Conservation (phyloP, 352 stramenopile species). For the Globisporangium apiculatum region DNA sequence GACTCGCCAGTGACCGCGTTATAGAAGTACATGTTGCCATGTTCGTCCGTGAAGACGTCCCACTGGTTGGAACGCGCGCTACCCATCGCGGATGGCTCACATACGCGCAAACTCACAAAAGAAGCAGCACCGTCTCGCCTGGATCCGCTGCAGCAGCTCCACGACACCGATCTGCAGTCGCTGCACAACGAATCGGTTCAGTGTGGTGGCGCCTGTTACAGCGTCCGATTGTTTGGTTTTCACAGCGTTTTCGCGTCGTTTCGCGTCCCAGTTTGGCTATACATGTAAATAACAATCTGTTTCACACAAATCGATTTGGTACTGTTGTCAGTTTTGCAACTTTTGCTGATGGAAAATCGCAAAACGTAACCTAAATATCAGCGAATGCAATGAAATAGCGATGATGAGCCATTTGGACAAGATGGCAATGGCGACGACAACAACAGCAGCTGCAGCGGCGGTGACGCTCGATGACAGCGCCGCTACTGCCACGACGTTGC, state of each 20-base stretch:
- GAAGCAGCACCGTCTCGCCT: too few relatives aligned
- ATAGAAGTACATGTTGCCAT: conserved; percentile 73
- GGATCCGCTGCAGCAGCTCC: too few relatives aligned
- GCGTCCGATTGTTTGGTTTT: not conserved
- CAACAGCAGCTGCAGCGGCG: not conserved
- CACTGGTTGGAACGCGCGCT: conserved; percentile 17
- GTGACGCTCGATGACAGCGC: too few relatives aligned
- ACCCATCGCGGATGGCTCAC: not conserved
- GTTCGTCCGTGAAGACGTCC: conserved; percentile 56
- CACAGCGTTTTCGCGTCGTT: not conserved
- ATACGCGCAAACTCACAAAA: too few relatives aligned
- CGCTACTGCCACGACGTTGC: conserved; percentile 23
- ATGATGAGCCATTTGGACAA: too few relatives aligned
- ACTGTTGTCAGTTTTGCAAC: not conserved
- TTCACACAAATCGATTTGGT: not conserved
- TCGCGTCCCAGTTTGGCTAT: not conserved
- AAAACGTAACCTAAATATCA: too few relatives aligned
- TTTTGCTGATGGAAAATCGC: too few relatives aligned
- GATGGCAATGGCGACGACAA: too few relatives aligned
- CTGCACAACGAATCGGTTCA: too few relatives aligned
- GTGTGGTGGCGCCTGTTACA: not conserved
- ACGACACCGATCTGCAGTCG: too few relatives aligned
- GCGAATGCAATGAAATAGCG: too few relatives aligned
- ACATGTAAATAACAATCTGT: too few relatives aligned
- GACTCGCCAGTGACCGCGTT: conserved; percentile 60